Evolutionary conservation across 108 stramenopile species (phyloP).

Genomic region (Nitzschia sp.): DNA sequence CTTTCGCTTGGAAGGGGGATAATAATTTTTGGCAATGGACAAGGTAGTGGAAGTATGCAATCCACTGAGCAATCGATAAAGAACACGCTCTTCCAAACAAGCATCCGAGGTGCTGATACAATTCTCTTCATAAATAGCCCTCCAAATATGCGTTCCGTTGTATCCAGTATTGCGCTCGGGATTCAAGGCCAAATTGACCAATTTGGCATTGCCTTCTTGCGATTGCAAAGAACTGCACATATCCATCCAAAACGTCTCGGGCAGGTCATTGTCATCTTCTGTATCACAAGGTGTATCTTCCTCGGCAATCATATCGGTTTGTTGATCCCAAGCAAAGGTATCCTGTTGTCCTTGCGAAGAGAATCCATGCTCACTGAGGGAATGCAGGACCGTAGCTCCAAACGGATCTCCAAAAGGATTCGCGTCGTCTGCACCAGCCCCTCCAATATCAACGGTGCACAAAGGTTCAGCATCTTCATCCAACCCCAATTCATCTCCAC

Average conservation of each 20-base stretch:
- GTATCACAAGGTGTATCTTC: constrained; percentile 42
- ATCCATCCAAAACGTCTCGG: constrained; percentile 86
- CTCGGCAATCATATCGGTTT: constrained; percentile 61
- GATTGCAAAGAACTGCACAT: constrained; percentile 70
- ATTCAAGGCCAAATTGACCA: constrained; percentile 85
- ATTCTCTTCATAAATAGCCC: constrained; percentile 91
- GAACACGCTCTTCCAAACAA: constrained; percentile 91
- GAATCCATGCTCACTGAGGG: constrained; percentile 36
- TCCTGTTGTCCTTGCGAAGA: constrained; percentile 50
- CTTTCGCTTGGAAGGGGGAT: constrained; percentile 83
- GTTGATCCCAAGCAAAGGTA: constrained; percentile 73
- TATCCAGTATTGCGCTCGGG: constrained; percentile 95
- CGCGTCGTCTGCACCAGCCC: constrained; percentile 6
- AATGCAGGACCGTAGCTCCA: constrained; percentile 31
- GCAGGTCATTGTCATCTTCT: constrained; percentile 47
- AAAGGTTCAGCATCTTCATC: constrained; percentile 79
- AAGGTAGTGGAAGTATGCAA: constrained; percentile 88
- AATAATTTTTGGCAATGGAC: constrained; percentile 87
- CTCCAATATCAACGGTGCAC: constrained; percentile 56
- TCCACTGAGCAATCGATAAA: constrained; percentile 87
- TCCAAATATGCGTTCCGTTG: constrained; percentile 91
- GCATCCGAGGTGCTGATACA: constrained; percentile 58
- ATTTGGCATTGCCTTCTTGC: constrained; percentile 51
- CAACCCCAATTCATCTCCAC: constrained; percentile 50
- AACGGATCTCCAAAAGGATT: constrained; percentile 3